Base-by-base conservation (phyloP, 1,284 basidiomycete species). In the Cystobasidium pallidum region DNA sequence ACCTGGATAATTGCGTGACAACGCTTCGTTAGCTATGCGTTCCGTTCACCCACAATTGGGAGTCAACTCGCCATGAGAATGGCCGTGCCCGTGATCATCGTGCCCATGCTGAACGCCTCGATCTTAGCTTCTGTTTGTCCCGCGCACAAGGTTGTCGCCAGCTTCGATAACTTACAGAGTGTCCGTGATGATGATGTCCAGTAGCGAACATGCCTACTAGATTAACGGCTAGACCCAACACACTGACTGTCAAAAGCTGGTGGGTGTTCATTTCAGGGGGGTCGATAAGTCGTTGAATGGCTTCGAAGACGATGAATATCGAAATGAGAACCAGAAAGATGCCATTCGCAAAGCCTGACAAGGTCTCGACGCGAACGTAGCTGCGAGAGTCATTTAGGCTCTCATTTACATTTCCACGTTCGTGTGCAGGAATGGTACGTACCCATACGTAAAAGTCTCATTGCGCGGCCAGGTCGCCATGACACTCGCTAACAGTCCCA, bases 191-290 rank as follows among this genome's bases (percentile, higher is more conserved):
- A 58, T 81, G 78, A 61, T 78, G 74, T 7, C 96, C 96, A 84
- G 96, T 99, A 0, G 96, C 96, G 81, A 94, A 94, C 94, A 99
- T 97, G 36, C 96, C 96, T 78, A 98, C 98, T 34, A 99, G 82
- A 81, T 99, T 99, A 71, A 99, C 94, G 0, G 84, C 91, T 11
- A 99, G 83, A 1, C 96, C 96, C 43, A 97, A 82, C 1, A 88
- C 87, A 76, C 91, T 94, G 58, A 99, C 91, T 0, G 97, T 84
- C 36, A 99, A 82, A 1, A 99, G 84, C 79, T 98, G 95, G 74
- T 87, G 90, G 7, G 94, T 98, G 79, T 94, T 94, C 94, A 99
- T 99, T 78, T 95, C 93, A 0, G 96, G 96, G 32, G 96, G 96
- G 77, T 98, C 89, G 76, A 98, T 81, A 89, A 99, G 86, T 76